A percentile compares a stretch with the other conserved stretches of the same genome.
Conservation (phyloP, 495 filamentous ascomycete species). For the Chaetomium cochliodes region DNA sequence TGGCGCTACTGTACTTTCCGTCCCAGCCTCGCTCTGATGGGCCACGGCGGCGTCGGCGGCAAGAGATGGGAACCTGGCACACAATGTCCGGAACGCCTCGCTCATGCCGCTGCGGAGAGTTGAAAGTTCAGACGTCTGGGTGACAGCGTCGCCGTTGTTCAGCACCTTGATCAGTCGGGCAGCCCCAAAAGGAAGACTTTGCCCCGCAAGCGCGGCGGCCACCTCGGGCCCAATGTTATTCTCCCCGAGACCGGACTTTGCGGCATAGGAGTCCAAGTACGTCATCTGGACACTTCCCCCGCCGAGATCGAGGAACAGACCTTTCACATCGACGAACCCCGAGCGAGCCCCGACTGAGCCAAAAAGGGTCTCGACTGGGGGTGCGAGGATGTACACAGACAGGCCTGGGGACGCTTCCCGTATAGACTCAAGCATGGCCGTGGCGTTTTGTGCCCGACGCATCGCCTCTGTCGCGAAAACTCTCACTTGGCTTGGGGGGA, state of each 20-base stretch:
- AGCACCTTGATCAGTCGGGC: constrained; percentile 71
- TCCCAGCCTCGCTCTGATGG: constrained; percentile 44
- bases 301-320: constrained; percentile 84
- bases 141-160: constrained; percentile 42
- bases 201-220: constrained; percentile 47
- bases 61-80: constrained; percentile 50
- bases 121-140: constrained; percentile 47
- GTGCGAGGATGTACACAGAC: constrained; percentile 67
- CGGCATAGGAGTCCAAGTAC: constrained; percentile 64
- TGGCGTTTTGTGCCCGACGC: constrained; percentile 72
- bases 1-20: constrained; percentile 40
- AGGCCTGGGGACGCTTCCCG: constrained; percentile 55
- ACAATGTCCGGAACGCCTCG: constrained; percentile 62
- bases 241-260: constrained; percentile 42
- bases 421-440: constrained; percentile 65
- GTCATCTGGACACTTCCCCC: constrained; percentile 91
- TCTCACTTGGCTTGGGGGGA: constrained; percentile 60
- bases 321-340: constrained; percentile 57
- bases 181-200: constrained; percentile 79
- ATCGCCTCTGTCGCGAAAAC: constrained; percentile 90
- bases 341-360: constrained; percentile 82
- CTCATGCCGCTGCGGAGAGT: constrained; percentile 61
- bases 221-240: constrained; percentile 46
- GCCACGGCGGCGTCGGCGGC: constrained; percentile 49
- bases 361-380: constrained; percentile 77